Evolutionary conservation across 139 green algal species (phyloP).

Genomic region (Chlamydomonas schloesseri): DNA sequence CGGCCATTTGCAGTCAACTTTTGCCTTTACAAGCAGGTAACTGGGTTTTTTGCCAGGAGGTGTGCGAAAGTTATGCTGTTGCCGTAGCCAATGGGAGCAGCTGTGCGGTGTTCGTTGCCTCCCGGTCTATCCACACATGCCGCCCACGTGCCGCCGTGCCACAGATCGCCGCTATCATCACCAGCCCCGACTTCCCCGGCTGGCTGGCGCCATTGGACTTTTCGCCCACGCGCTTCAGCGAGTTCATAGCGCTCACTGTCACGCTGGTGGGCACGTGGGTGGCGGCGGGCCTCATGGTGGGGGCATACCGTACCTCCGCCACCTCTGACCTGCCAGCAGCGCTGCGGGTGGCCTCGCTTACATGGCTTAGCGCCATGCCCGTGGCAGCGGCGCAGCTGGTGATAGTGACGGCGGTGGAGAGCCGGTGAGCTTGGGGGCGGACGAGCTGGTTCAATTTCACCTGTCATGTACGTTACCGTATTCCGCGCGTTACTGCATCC

Average conservation of each 20-base stretch:
- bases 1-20: constrained; percentile 61
- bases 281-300: constrained; percentile 41
- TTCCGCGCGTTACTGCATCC: too few species aligned
- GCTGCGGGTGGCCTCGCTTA: constrained; percentile 39
- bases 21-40: constrained; percentile 73
- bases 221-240: constrained; percentile 71
- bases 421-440: too few species aligned
- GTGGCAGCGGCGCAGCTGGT: constrained; percentile 81
- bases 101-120: too few species aligned
- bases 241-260: constrained; percentile 68
- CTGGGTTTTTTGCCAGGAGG: too few species aligned
- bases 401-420: constrained; percentile 79
- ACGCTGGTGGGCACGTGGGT: constrained; percentile 72
- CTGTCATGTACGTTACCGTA: too few species aligned
- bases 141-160: neutral
- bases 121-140: too few species aligned
- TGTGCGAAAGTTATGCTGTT: too few species aligned
- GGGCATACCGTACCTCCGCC: constrained; percentile 60
- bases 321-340: constrained; percentile 60
- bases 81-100: too few species aligned
- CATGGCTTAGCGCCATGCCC: constrained; percentile 76
- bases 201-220: constrained; percentile 79
- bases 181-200: constrained; percentile 71
- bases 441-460: too few species aligned
- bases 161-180: constrained; percentile 72